A percentile compares a stretch with the other conserved stretches of the same genome.
phyloP scores from a whole-genome alignment of 768 basidiomycete genomes.

The Strobilomyces dryophilus region DNA sequence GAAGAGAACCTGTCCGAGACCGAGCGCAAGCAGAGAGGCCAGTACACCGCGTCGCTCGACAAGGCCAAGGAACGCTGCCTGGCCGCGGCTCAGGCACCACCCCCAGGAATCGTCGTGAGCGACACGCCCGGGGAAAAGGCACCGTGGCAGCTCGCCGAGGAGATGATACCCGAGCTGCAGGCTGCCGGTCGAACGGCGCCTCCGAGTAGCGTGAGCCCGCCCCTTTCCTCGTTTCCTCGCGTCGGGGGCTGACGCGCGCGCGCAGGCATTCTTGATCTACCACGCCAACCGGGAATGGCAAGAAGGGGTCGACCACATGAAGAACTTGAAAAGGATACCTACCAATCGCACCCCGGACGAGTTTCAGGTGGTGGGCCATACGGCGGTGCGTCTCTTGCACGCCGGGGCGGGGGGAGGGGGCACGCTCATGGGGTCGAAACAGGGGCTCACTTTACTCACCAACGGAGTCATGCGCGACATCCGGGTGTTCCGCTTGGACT shows the following conservation, averaged over 20 bases:
- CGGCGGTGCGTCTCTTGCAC: neutral
- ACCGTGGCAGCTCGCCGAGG: neutral
- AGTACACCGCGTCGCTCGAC: neutral
- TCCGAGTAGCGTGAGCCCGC: neutral
- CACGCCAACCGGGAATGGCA: neutral
- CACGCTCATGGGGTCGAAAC: too few species aligned
- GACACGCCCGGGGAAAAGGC: neutral
- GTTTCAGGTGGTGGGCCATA: neutral
- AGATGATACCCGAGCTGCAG: neutral
- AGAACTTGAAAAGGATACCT: neutral
- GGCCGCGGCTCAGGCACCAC: neutral
- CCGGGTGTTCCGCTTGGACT: constrained; percentile 1
- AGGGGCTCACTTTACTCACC: neutral
- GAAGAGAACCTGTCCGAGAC: neutral
- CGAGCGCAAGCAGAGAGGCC: neutral
- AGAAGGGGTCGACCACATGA: neutral
- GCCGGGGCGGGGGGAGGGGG: neutral
- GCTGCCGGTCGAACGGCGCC: neutral
- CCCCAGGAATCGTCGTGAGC: neutral
- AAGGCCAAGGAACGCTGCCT: neutral
- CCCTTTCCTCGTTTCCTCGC: too few species aligned
- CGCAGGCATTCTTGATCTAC: neutral
- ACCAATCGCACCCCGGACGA: neutral
- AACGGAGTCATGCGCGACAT: neutral
- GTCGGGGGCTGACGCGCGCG: too few species aligned